phyloP scores from a whole-genome alignment of 306 rosid species.

The Dryas drummondii region DNA sequence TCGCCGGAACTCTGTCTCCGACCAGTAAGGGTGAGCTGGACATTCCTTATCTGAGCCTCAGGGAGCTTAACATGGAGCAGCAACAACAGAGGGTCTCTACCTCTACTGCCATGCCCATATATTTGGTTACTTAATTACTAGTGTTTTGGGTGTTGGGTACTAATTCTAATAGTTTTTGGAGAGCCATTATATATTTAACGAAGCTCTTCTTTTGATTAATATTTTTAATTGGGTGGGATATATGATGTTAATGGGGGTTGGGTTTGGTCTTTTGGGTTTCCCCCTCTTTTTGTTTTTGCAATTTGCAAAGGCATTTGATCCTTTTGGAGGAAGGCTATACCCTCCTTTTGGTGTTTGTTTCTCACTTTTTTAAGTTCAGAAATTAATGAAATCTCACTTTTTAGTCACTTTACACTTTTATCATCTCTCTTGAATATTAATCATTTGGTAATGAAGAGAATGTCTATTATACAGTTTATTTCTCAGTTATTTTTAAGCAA shows the following conservation, averaged over 20 bases:
- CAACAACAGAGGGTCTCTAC: conserved; percentile 66
- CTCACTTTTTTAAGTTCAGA: conserved; percentile 14
- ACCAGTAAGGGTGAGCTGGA: conserved; percentile 42
- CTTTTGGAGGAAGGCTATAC: conserved; percentile 28
- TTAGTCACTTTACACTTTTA: background rate
- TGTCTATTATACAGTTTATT: too few relatives aligned
- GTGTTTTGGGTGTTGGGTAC: too few relatives aligned
- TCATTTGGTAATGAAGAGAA: background rate
- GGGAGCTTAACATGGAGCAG: conserved; percentile 85
- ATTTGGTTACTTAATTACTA: conserved; percentile 56
- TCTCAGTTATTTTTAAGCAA: too few relatives aligned
- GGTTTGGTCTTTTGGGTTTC: background rate
- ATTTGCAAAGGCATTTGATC: conserved; percentile 29
- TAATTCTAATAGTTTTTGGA: conserved; percentile 1
- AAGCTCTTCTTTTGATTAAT: conserved; percentile 10
- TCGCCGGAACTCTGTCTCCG: conserved; percentile 66
- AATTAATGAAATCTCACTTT: conserved; percentile 40
- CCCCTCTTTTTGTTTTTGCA: background rate
- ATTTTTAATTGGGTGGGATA: background rate
- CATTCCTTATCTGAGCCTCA: conserved; percentile 73
- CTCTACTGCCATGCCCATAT: conserved; percentile 77
- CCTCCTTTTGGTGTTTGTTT: conserved; percentile 39
- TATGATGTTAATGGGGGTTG: background rate
- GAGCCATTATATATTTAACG: conserved; percentile 11
- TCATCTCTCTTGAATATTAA: background rate